Conservation (phyloP, 768 basidiomycete species). For the Hebeloma cylindrosporum region DNA sequence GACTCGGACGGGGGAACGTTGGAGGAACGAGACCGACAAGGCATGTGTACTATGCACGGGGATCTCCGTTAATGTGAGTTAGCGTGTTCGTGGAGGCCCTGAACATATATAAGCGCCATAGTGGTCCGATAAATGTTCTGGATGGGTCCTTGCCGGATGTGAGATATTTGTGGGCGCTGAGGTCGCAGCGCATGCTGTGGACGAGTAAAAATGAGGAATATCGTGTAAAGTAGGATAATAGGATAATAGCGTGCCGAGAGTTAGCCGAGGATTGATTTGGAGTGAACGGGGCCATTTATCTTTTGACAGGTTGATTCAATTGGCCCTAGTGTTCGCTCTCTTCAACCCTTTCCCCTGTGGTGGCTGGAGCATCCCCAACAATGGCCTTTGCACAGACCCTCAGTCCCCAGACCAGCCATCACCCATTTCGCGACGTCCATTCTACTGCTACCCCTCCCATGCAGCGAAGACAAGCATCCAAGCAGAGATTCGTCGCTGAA, state of each 20-base stretch:
- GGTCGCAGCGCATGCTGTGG: too few relatives aligned
- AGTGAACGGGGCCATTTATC: conserved; percentile 27
- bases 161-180: too few relatives aligned
- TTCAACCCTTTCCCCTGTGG: conserved; percentile 18
- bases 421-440: conserved; percentile 36
- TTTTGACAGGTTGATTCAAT: conserved; percentile 28
- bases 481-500: conserved; percentile 71
- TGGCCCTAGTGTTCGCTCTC: conserved; percentile 23
- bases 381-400: conserved; percentile 46
- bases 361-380: conserved; percentile 22
- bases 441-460: conserved; percentile 29
- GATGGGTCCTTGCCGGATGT: too few relatives aligned
- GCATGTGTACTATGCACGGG: too few relatives aligned
- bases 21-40: too few relatives aligned
- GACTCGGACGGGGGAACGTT: too few relatives aligned
- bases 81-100: too few relatives aligned
- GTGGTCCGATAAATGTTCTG: too few relatives aligned
- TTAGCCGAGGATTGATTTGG: conserved; percentile 28
- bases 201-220: conserved; percentile 9
- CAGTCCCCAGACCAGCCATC: conserved; percentile 37
- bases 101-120: too few relatives aligned
- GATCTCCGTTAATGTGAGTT: too few relatives aligned
- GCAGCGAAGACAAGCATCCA: conserved; percentile 41
- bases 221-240: conserved; percentile 5
- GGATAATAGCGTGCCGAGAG: conserved; percentile 19